Conservation (phyloP, 495 filamentous ascomycete species). For the Tuber magnatum region DNA sequence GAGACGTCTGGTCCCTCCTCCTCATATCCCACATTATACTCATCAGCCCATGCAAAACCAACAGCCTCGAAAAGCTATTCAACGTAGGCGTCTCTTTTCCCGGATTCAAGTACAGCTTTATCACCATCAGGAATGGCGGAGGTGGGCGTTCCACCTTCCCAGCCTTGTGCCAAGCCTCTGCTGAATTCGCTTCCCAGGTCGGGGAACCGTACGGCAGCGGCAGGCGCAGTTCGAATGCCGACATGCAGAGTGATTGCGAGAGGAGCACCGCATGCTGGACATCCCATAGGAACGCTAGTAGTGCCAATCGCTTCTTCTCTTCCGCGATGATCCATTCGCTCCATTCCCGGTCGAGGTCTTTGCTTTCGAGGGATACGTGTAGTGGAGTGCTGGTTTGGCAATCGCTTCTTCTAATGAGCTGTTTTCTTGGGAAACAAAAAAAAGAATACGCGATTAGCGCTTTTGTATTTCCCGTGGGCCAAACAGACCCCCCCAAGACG, state of each 20-base stretch:
- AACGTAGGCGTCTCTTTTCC: slow-evolving; percentile 41
- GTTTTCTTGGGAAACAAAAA: neutral
- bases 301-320: slow-evolving; percentile 50
- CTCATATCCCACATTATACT: slow-evolving; percentile 53
- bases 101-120: slow-evolving; percentile 51
- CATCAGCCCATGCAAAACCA: slow-evolving; percentile 53
- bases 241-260: slow-evolving; percentile 55
- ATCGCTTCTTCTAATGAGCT: slow-evolving; percentile 50
- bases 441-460: neutral
- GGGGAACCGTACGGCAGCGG: slow-evolving; percentile 47
- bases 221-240: slow-evolving; percentile 51
- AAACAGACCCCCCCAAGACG: neutral
- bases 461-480: neutral
- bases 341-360: slow-evolving; percentile 46
- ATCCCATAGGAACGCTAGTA: slow-evolving; percentile 57
- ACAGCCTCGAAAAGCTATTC: slow-evolving; percentile 47
- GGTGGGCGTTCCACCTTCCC: slow-evolving; percentile 38
- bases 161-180: slow-evolving; percentile 45
- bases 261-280: slow-evolving; percentile 53
- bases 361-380: slow-evolving; percentile 21
- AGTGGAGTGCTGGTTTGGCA: slow-evolving; percentile 46
- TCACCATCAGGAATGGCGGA: slow-evolving; percentile 46
- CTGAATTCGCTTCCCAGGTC: slow-evolving; percentile 50
- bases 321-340: slow-evolving; percentile 48
- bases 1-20: slow-evolving; percentile 51